These are phyloP conservation scores for Takashimella koratensis DNA, from an alignment of 1,284 basidiomycete species.

Conservation along the genomic window DNA sequence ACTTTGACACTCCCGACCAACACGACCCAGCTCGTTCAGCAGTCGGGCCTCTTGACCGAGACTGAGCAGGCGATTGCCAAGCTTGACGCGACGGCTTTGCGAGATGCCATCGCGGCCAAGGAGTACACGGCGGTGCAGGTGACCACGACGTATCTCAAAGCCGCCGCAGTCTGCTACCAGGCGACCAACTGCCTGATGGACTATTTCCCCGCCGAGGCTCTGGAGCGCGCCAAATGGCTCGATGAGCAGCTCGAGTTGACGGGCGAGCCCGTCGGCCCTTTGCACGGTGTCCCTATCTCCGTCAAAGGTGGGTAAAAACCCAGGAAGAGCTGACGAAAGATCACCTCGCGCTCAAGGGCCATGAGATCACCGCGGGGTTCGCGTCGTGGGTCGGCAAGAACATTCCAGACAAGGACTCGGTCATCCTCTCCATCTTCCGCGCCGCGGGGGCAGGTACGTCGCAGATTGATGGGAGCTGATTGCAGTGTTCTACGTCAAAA, in stretches of 20 bases:
- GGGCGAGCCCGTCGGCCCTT: constrained; percentile 56
- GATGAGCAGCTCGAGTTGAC: constrained; percentile 57
- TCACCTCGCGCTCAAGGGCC: constrained; percentile 43
- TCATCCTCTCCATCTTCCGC: constrained; percentile 14
- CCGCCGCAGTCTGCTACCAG: constrained; percentile 25
- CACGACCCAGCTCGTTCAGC: constrained; percentile 6
- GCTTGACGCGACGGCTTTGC: constrained; percentile 36
- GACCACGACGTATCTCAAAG: constrained; percentile 28
- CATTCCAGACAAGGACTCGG: constrained; percentile 12
- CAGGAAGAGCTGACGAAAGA: constrained; percentile 19
- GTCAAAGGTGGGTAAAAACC: constrained; percentile 51
- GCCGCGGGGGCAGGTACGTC: constrained; percentile 16
- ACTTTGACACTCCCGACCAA: constrained; percentile 2
- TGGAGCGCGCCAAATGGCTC: constrained; percentile 57
- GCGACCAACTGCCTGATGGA: constrained; percentile 66
- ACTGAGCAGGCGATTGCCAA: constrained; percentile 23
- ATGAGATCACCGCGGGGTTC: constrained; percentile 22
- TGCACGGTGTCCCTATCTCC: constrained; percentile 63
- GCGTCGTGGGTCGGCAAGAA: constrained; percentile 13
- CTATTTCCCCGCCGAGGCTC: constrained; percentile 61
- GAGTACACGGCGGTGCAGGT: constrained; percentile 29
- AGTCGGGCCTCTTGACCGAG: constrained; percentile 8
- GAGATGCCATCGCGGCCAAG: constrained; percentile 29
- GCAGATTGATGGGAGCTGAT: not conserved
- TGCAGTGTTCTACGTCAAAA: constrained; percentile 14